Conservation (phyloP, 2,329 filamentous ascomycete genomes). For the Aureobasidium mangrovei region DNA sequence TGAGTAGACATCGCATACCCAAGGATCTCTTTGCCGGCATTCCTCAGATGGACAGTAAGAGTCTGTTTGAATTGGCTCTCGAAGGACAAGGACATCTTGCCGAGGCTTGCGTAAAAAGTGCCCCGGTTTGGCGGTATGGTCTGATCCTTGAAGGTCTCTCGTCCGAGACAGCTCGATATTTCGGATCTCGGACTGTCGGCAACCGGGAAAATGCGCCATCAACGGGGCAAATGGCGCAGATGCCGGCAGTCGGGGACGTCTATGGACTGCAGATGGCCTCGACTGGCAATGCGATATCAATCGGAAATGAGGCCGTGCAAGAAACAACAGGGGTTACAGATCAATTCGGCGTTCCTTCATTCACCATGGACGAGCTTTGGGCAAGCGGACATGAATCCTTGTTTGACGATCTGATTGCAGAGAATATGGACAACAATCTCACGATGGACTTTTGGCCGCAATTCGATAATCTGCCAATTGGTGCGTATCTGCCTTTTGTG, state of each 20-base stretch:
- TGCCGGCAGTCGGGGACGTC: too few relatives aligned
- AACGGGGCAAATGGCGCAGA: not conserved
- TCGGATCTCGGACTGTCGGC: not conserved
- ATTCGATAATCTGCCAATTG: not conserved
- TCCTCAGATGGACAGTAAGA: conserved; percentile 15
- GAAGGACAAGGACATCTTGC: conserved; percentile 40
- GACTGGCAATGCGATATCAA: not conserved
- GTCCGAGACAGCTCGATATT: not conserved
- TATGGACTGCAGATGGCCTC: too few relatives aligned
- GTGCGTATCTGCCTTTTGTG: not conserved
- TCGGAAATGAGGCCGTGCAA: too few relatives aligned
- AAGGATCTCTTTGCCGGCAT: conserved; percentile 6
- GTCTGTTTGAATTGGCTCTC: conserved; percentile 37
- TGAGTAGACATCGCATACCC: conserved; percentile 19
- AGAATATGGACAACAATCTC: not conserved
- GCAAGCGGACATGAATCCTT: not conserved
- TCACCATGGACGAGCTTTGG: not conserved
- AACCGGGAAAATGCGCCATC: not conserved
- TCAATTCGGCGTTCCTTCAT: not conserved
- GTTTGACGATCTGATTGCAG: not conserved
- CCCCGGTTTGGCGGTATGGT: conserved; percentile 41
- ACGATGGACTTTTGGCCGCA: conserved; percentile 11
- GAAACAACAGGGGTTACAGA: not conserved
- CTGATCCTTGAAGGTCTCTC: conserved; percentile 40
- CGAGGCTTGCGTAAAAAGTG: conserved; percentile 31